Base-by-base conservation (phyloP, 1,284 basidiomycete species). In the Singerocomus inundabilis region DNA sequence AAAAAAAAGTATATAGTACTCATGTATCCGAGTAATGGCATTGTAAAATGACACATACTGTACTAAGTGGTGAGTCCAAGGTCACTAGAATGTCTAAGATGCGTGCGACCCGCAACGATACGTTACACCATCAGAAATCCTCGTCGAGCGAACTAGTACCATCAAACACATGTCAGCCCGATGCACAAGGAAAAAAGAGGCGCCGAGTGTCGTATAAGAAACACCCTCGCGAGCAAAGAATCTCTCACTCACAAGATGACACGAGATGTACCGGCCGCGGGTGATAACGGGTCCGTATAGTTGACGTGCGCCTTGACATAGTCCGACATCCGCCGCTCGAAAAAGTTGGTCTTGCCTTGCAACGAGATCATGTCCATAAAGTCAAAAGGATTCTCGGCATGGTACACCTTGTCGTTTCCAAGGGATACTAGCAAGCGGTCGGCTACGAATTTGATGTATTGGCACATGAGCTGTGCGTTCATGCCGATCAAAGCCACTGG, bases 401-500 rank as follows among this genome's bases (percentile, higher is more conserved):
- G 76, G 75, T 91, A 97, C 53, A 82, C 68, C 70, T 92, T 93
- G 31, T 81, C 73, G 67, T 89, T 91, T 38, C 93, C 93, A 25
- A 97, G 80, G 8, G 89, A 80, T 30, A 89, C 83, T 37, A 97
- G 82, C 11, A 98, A 78, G 44, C 93, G 85, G 66, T 98, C 94
- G 43, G 95, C 95, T 44, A 97, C 93, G 64, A 97, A 98, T 72
- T 97, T 91, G 61, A 98, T 98, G 77, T 98, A 98, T 66, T 93
- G 91, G 66, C 84, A 81, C 91, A 94, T 94, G 56, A 93, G 77
- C 44, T 75, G 78, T 2, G 85, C 70, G 63, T 93, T 93, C 88
- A 93, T 94, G 57, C 88, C 88, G 49, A 91, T 91, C 43, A 90
- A 75, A 7, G 72, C 76, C n/a, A 82, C 80, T 2, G 88, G 86